Percentiles rank a stretch among this genome's conserved stretches.
phyloP scores from a whole-genome alignment of 75 land plant genomes.

The Pinus albicaulis region DNA sequence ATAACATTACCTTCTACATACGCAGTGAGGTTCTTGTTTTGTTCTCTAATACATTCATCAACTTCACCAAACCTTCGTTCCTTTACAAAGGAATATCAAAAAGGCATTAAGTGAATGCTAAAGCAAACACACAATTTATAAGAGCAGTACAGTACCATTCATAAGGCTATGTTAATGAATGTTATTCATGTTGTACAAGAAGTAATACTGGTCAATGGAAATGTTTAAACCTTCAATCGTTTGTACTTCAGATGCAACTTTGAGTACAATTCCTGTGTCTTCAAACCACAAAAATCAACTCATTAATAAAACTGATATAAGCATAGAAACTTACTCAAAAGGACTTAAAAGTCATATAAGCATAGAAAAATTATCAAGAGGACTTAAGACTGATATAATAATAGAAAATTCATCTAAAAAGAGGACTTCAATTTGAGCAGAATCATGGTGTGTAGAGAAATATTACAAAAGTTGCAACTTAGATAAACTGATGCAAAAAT shows the following conservation, averaged over 20 bases:
- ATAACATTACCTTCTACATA: background rate
- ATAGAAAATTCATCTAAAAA: no score
- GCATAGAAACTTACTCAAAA: no score
- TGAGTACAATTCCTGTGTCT: constrained; percentile 27
- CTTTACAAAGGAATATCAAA: background rate
- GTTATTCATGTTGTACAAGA: background rate
- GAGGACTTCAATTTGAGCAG: no score
- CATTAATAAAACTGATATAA: background rate
- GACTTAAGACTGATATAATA: no score
- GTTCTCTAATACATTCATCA: background rate
- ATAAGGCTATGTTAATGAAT: background rate
- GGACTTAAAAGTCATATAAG: no score
- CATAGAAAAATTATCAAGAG: no score
- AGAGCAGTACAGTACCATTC: background rate
- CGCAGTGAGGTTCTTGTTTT: background rate
- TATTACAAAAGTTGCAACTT: no score
- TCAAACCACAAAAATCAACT: background rate
- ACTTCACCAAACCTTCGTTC: constrained; percentile 5
- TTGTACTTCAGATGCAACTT: constrained; percentile 25
- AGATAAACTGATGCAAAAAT: no score
- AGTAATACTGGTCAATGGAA: background rate
- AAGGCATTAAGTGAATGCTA: background rate
- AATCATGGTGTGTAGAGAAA: no score
- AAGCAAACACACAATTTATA: background rate
- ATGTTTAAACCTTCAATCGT: constrained; percentile 20